These are phyloP conservation scores for Zygoascus biomembranicola DNA, from an alignment of 805 yeast species.

Conservation along the genomic window DNA sequence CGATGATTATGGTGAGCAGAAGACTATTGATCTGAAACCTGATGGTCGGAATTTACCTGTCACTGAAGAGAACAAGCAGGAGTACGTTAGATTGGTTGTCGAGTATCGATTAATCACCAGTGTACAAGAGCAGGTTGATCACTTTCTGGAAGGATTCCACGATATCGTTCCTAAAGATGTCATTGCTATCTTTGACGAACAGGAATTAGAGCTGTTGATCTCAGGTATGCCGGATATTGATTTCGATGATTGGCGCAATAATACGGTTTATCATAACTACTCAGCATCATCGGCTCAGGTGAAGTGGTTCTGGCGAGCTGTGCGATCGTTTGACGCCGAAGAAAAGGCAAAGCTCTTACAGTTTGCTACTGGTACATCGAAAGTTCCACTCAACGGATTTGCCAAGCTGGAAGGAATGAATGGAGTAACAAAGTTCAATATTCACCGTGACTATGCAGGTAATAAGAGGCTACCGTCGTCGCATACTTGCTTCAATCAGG, in stretches of 20 bases:
- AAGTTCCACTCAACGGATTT: conserved; percentile 92
- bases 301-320: conserved; percentile 98
- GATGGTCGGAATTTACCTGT: conserved; percentile 79
- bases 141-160: conserved; percentile 79
- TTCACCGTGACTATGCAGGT: conserved; percentile 82
- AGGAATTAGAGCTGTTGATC: conserved; percentile 84
- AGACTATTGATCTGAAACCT: conserved; percentile 71
- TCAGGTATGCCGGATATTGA: conserved; percentile 96
- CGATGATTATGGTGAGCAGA: conserved; percentile 88
- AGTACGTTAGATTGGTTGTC: conserved; percentile 77
- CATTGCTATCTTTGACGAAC: conserved; percentile 86
- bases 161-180: conserved; percentile 80
- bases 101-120: conserved; percentile 79
- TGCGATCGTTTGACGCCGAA: conserved; percentile 84
- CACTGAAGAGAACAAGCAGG: conserved; percentile 83
- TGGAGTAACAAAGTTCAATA: conserved; percentile 78
- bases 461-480: conserved; percentile 87
- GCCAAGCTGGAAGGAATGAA: conserved; percentile 80
- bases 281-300: conserved; percentile 76
- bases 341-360: conserved; percentile 91
- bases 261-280: conserved; percentile 72
- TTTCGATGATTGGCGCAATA: conserved; percentile 90
- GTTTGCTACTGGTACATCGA: conserved; percentile 94
- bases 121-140: conserved; percentile 79
- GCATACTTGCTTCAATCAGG: conserved; percentile 94